These are phyloP conservation scores for Phytophthora capsici DNA, from an alignment of 352 stramenopile genomes.

Conservation along the genomic window DNA sequence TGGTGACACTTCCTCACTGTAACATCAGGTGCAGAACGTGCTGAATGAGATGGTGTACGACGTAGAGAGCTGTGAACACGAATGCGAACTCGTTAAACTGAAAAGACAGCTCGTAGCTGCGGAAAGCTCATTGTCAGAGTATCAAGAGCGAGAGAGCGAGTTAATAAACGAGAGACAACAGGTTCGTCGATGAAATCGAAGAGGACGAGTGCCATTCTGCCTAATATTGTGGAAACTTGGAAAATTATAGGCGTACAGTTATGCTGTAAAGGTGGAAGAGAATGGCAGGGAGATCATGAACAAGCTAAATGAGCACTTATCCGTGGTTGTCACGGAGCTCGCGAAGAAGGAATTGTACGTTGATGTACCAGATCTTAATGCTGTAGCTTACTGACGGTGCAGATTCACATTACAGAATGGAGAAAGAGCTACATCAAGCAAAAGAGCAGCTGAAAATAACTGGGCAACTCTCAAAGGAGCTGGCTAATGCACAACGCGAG, in stretches of 20 bases:
- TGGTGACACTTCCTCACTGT: neutral
- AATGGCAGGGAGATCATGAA: constrained; percentile 49
- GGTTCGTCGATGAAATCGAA: constrained; percentile 30
- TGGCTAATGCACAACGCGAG: constrained; percentile 72
- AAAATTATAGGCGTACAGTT: constrained; percentile 54
- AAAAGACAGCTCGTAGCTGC: constrained; percentile 41
- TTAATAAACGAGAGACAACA: constrained; percentile 69
- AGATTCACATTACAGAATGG: constrained; percentile 40
- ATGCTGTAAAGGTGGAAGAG: constrained; percentile 56
- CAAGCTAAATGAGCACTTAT: constrained; percentile 59
- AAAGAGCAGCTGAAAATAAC: constrained; percentile 65
- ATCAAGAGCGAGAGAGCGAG: constrained; percentile 64
- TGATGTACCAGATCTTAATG: neutral
- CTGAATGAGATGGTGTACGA: constrained; percentile 87
- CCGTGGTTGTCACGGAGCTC: constrained; percentile 61
- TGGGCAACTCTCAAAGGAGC: constrained; percentile 65
- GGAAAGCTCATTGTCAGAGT: constrained; percentile 48
- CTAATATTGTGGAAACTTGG: constrained; percentile 1
- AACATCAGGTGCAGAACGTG: constrained; percentile 58
- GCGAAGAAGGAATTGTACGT: constrained; percentile 69
- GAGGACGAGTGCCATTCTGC: neutral
- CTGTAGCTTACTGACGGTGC: neutral
- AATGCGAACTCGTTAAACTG: constrained; percentile 54
- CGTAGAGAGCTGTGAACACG: constrained; percentile 71
- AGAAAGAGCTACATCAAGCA: constrained; percentile 63